These are phyloP conservation scores for Wickerhamiella slavikovae DNA, from an alignment of 805 yeast genomes.

Conservation along the genomic window DNA sequence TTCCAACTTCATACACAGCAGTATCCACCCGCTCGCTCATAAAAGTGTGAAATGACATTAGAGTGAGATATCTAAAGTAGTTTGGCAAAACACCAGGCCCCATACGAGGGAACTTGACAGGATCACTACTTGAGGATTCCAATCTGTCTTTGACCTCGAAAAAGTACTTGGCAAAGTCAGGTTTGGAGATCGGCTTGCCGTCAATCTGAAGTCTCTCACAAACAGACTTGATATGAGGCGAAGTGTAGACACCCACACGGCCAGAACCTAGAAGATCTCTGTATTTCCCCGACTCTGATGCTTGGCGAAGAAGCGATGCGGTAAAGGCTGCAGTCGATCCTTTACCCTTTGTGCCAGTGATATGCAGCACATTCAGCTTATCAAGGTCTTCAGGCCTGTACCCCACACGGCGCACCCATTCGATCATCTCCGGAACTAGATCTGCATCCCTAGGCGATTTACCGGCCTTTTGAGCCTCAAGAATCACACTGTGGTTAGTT, in stretches of 20 bases:
- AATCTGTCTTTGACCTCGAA: slow-evolving; percentile 86
- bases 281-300: no score
- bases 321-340: slow-evolving; percentile 96
- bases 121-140: slow-evolving; percentile 34
- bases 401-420: slow-evolving; percentile 56
- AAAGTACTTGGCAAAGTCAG: slow-evolving; percentile 66
- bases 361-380: slow-evolving; percentile 60
- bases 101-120: slow-evolving; percentile 48
- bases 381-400: slow-evolving; percentile 48
- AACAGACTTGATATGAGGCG: slow-evolving; percentile 87
- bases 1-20: slow-evolving; percentile 94
- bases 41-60: slow-evolving; percentile 80
- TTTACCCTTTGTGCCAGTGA: slow-evolving; percentile 96
- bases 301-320: slow-evolving; percentile 53
- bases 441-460: slow-evolving; percentile 32
- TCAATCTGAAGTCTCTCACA: slow-evolving; percentile 78
- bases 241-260: slow-evolving; percentile 82
- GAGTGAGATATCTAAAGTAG: slow-evolving; percentile 77
- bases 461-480: slow-evolving; percentile 58
- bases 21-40: slow-evolving; percentile 75
- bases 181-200: slow-evolving; percentile 69
- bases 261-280: slow-evolving; percentile 9
- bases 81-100: slow-evolving; percentile 62
- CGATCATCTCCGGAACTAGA: slow-evolving; percentile 69
- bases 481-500: slow-evolving; percentile 76